A percentile compares a stretch with the other conserved stretches of the same genome.
These are phyloP conservation scores for Scedosporium minutisporum DNA, from an alignment of 2,329 filamentous ascomycete species.

Conservation along the genomic window DNA sequence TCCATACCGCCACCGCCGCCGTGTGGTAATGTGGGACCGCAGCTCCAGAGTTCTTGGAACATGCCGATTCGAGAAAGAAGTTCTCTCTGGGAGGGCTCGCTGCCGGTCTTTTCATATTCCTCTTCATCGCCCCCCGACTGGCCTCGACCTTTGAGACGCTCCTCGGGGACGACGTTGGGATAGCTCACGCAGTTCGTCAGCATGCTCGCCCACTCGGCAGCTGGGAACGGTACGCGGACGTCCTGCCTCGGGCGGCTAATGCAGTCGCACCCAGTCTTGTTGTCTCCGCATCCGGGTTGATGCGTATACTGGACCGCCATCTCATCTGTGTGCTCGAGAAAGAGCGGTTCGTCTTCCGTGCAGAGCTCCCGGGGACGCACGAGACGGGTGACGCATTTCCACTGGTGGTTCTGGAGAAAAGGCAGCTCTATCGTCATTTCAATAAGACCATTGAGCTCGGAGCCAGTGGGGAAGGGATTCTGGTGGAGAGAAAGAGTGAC, in stretches of 20 bases:
- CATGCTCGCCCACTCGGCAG: constrained; percentile 48
- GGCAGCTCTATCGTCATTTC: constrained; percentile 48
- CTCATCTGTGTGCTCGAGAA: constrained; percentile 38
- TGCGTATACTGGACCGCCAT: constrained; percentile 39
- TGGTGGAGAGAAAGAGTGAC: constrained; percentile 50
- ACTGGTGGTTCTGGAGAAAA: constrained; percentile 44
- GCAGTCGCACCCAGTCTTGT: constrained; percentile 41
- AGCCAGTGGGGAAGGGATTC: constrained; percentile 47
- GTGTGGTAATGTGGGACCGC: constrained; percentile 23
- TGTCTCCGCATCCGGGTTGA: constrained; percentile 39
- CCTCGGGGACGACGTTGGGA: constrained; percentile 31
- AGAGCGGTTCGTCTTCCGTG: constrained; percentile 29
- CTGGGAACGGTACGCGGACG: constrained; percentile 48
- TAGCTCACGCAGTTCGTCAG: constrained; percentile 47
- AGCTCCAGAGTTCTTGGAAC: constrained; percentile 57
- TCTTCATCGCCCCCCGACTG: constrained; percentile 20
- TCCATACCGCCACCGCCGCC: constrained; percentile 18
- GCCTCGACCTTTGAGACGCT: constrained; percentile 25
- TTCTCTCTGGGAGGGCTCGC: constrained; percentile 21
- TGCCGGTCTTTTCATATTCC: not conserved
- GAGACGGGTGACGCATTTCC: constrained; percentile 51
- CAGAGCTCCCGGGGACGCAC: constrained; percentile 47
- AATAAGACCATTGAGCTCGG: constrained; percentile 49
- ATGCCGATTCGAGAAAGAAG: constrained; percentile 53
- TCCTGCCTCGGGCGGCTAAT: constrained; percentile 34